A percentile compares a stretch with the other conserved stretches of the same genome.
Evolutionary conservation across 2,329 filamentous ascomycete genomes (phyloP).

Genomic region (Trichoderma oligosporum): DNA sequence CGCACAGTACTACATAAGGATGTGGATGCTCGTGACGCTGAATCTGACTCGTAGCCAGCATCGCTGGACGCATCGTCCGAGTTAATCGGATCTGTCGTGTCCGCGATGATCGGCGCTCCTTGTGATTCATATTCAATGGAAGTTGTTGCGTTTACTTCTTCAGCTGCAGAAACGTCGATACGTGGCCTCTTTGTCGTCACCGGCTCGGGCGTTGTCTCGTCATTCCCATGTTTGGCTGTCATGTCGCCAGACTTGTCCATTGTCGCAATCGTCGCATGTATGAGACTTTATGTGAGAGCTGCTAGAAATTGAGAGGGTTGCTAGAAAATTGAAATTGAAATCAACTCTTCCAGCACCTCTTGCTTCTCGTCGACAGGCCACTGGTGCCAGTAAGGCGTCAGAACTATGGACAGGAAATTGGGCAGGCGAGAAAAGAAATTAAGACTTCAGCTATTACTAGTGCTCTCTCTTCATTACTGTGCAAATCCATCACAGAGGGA

Average conservation of each 20-base stretch:
- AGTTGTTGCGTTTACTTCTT: neutral
- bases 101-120: neutral
- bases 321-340: no score
- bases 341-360: no score
- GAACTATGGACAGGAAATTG: neutral
- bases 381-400: neutral
- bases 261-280: neutral
- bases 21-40: constrained; percentile 20
- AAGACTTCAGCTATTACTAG: no score
- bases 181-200: constrained; percentile 2
- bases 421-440: no score
- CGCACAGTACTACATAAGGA: constrained; percentile 32
- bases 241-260: constrained; percentile 1
- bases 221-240: neutral
- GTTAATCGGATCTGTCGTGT: neutral
- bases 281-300: no score
- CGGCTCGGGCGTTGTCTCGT: neutral
- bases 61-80: constrained; percentile 9
- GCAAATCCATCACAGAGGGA: no score
- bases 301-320: no score
- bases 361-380: neutral
- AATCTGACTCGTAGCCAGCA: constrained; percentile 16
- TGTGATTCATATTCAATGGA: neutral
- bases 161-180: neutral
- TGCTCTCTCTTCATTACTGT: no score